Conservation (phyloP, 2,329 filamentous ascomycete species). For the Aspergillus ochraceus region DNA sequence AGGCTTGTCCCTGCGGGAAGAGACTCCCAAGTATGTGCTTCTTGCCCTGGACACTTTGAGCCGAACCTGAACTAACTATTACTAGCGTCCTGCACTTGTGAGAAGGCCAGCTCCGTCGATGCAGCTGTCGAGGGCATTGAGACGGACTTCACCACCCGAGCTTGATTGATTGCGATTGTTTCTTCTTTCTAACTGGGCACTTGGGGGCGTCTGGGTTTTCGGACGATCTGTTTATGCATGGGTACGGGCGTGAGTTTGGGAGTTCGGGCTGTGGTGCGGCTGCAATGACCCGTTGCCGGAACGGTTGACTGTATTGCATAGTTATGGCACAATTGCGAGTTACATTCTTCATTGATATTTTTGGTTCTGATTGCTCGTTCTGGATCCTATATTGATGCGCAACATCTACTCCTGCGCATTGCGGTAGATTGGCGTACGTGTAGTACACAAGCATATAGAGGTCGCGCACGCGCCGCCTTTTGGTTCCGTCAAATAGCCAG, state of each 20-base stretch:
- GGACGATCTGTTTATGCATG: neutral
- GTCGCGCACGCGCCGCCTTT: no score
- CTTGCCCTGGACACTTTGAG: neutral
- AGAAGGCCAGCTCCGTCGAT: constrained; percentile 66
- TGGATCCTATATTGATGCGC: neutral
- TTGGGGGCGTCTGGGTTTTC: neutral
- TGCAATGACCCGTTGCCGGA: neutral
- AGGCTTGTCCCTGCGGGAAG: constrained; percentile 74
- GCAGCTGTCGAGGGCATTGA: constrained; percentile 63
- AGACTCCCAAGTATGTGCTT: constrained; percentile 64
- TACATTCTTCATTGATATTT: neutral
- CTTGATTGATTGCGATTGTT: neutral
- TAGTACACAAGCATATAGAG: no score
- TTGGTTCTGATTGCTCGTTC: neutral
- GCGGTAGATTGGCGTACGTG: no score
- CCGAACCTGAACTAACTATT: constrained; percentile 12
- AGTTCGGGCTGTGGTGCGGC: neutral
- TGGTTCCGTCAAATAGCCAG: no score
- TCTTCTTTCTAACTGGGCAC: neutral
- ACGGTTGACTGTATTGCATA: neutral
- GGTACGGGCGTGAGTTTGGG: constrained; percentile 4
- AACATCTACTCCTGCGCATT: neutral
- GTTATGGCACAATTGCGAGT: neutral
- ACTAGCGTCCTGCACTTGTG: constrained; percentile 75
- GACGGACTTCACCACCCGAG: constrained; percentile 81